Evolutionary conservation across 2,329 filamentous ascomycete genomes (phyloP).

Genomic region (Ascochyta lentis): DNA sequence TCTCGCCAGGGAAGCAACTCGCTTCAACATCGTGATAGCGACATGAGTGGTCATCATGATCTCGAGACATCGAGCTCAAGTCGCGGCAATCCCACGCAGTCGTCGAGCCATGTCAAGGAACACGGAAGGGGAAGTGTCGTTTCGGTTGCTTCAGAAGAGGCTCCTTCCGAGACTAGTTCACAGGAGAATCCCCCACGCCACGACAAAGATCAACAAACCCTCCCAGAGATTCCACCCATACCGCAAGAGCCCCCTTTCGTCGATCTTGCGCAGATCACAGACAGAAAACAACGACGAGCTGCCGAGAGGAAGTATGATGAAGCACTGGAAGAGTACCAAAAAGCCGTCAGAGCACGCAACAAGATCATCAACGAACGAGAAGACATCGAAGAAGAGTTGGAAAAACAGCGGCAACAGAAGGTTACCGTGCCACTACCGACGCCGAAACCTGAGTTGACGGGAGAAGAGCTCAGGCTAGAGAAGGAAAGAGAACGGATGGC

Average conservation of each 20-base stretch:
- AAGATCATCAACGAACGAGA: conserved; percentile 68
- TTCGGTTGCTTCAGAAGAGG: conserved; percentile 38
- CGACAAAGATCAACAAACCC: conserved; percentile 17
- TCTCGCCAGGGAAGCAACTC: conserved; percentile 1
- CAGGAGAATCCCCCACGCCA: conserved; percentile 1
- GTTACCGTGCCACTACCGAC: conserved; percentile 33
- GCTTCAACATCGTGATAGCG: conserved; percentile 5
- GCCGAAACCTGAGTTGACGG: conserved; percentile 28
- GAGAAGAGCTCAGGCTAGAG: conserved; percentile 36
- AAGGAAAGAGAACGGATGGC: conserved; percentile 21
- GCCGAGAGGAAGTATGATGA: conserved; percentile 72
- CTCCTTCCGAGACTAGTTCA: conserved; percentile 29
- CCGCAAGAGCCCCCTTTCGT: conserved; percentile 64
- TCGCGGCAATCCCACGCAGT: conserved; percentile 36
- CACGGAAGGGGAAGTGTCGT: conserved; percentile 49
- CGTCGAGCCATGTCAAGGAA: conserved; percentile 58
- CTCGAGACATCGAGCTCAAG: neutral
- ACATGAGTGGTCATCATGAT: conserved; percentile 19
- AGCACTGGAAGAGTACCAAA: conserved; percentile 68
- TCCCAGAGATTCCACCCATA: conserved; percentile 58
- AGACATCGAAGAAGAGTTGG: conserved; percentile 60
- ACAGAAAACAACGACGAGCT: conserved; percentile 70
- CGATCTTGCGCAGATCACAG: conserved; percentile 64
- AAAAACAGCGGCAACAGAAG: conserved; percentile 46
- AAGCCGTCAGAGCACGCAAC: conserved; percentile 70